Conservation (phyloP, 352 stramenopile species). For the Phytophthora macrochlamydospora region DNA sequence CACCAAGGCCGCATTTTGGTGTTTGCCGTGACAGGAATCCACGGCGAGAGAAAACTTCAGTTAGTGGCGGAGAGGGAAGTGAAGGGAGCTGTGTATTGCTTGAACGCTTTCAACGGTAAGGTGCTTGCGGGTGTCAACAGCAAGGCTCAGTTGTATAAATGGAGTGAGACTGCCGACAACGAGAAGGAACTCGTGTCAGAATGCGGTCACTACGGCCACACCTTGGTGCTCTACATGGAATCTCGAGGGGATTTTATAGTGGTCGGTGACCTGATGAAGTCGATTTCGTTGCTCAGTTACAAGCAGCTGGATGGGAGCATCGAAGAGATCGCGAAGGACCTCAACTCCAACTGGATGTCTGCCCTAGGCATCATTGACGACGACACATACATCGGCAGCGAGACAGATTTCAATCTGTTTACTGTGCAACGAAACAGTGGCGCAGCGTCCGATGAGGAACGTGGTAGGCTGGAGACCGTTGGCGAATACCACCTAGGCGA, state of each 20-base stretch:
- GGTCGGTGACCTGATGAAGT: constrained; percentile 97
- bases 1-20: constrained; percentile 95
- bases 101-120: constrained; percentile 95
- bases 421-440: constrained; percentile 93
- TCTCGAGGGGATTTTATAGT: constrained; percentile 95
- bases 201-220: constrained; percentile 95
- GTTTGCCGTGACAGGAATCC: constrained; percentile 84
- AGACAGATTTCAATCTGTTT: constrained; percentile 97
- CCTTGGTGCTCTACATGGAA: constrained; percentile 95
- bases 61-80: constrained; percentile 93
- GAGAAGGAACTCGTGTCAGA: constrained; percentile 92
- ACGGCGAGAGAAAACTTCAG: constrained; percentile 86
- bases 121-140: constrained; percentile 95
- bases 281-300: constrained; percentile 95
- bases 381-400: constrained; percentile 95
- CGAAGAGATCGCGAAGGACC: constrained; percentile 96
- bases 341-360: constrained; percentile 97
- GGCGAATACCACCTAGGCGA: constrained; percentile 96
- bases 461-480: constrained; percentile 91
- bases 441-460: constrained; percentile 92
- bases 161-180: constrained; percentile 89
- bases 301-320: constrained; percentile 91
- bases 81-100: constrained; percentile 95
- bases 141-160: constrained; percentile 94
- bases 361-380: constrained; percentile 94